Evolutionary conservation across 208 protist species (phyloP).

Genomic region (Leishmania martiniquensis): DNA sequence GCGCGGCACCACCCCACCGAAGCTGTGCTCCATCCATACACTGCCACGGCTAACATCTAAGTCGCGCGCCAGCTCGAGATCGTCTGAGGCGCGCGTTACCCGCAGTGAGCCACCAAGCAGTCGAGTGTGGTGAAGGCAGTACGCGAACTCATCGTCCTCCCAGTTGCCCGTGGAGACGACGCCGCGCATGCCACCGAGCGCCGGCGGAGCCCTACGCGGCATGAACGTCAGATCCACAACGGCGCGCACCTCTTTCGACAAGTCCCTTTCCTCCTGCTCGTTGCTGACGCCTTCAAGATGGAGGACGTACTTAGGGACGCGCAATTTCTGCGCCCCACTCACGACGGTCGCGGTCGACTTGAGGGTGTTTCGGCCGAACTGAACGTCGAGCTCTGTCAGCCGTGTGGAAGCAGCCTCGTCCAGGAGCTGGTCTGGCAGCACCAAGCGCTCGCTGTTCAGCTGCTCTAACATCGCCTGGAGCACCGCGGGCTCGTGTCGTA

Average conservation of each 20-base stretch:
- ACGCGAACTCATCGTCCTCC: slow-evolving; percentile 58
- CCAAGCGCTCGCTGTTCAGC: slow-evolving; percentile 35
- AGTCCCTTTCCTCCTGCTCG: slow-evolving; percentile 42
- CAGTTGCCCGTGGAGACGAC: slow-evolving; percentile 46
- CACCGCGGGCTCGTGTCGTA: slow-evolving; percentile 38
- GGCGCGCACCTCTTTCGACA: slow-evolving; percentile 42
- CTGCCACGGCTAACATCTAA: slow-evolving; percentile 33
- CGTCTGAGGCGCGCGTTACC: slow-evolving; percentile 51
- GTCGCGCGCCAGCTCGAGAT: slow-evolving; percentile 41
- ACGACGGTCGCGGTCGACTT: slow-evolving; percentile 14
- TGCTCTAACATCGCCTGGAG: slow-evolving; percentile 67
- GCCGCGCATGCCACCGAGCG: slow-evolving; percentile 52
- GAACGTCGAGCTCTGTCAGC: slow-evolving; percentile 42
- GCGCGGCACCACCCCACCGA: slow-evolving; percentile 53
- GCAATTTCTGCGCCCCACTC: slow-evolving; percentile 11
- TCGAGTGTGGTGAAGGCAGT: slow-evolving; percentile 46
- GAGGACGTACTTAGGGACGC: slow-evolving; percentile 40
- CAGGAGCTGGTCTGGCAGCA: slow-evolving; percentile 50
- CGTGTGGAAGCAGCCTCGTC: slow-evolving; percentile 21
- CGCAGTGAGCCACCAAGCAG: slow-evolving; percentile 38
- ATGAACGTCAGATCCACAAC: slow-evolving; percentile 52
- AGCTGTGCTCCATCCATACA: slow-evolving; percentile 63
- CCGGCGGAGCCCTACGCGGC: slow-evolving; percentile 39
- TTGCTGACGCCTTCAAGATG: slow-evolving; percentile 52
- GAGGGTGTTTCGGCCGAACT: slow-evolving; percentile 39